phyloP scores from a whole-genome alignment of 1,284 basidiomycete species.

The Fomitopsis palustris region DNA sequence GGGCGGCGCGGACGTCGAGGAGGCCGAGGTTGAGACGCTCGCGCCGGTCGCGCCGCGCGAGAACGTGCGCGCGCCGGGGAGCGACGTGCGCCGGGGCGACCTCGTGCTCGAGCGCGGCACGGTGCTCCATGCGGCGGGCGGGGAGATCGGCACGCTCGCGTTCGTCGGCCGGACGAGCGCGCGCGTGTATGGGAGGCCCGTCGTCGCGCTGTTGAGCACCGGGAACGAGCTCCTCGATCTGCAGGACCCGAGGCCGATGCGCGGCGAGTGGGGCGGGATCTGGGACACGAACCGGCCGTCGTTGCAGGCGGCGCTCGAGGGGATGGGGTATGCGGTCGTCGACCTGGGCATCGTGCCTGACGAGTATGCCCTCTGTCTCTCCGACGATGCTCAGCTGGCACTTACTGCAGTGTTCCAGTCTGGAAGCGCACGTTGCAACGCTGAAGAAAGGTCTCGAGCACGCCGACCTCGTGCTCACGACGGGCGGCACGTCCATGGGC shows the following conservation, averaged over 20 bases:
- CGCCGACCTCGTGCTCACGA: slow-evolving; percentile 79
- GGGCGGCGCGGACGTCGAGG: slow-evolving; percentile 43
- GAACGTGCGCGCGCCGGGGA: slow-evolving; percentile 72
- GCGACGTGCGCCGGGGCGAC: slow-evolving; percentile 69
- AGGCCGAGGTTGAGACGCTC: slow-evolving; percentile 65
- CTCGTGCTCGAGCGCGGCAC: slow-evolving; percentile 65
- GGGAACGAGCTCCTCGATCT: slow-evolving; percentile 82
- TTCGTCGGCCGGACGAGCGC: slow-evolving; percentile 78
- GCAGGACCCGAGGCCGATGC: slow-evolving; percentile 34
- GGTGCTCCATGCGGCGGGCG: slow-evolving; percentile 62
- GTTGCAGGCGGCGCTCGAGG: slow-evolving; percentile 63
- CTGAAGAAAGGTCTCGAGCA: slow-evolving; percentile 53
- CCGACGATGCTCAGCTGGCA: neutral
- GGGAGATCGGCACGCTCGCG: slow-evolving; percentile 82
- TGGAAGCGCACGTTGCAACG: slow-evolving; percentile 57
- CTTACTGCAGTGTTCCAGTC: slow-evolving; percentile 32
- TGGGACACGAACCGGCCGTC: slow-evolving; percentile 87
- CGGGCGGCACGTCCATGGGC: slow-evolving; percentile 91
- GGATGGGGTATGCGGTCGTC: slow-evolving; percentile 73
- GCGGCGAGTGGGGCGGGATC: slow-evolving; percentile 62
- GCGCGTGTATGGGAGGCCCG: slow-evolving; percentile 63
- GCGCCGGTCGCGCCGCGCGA: slow-evolving; percentile 63
- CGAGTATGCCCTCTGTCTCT: slow-evolving; percentile 39
- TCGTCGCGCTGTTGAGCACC: slow-evolving; percentile 79
- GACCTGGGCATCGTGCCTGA: slow-evolving; percentile 82